Percentiles rank a stretch among this genome's conserved stretches.
Evolutionary conservation across 108 stramenopile species (phyloP).

Genomic region (Chaetoceros tenuissimus): DNA sequence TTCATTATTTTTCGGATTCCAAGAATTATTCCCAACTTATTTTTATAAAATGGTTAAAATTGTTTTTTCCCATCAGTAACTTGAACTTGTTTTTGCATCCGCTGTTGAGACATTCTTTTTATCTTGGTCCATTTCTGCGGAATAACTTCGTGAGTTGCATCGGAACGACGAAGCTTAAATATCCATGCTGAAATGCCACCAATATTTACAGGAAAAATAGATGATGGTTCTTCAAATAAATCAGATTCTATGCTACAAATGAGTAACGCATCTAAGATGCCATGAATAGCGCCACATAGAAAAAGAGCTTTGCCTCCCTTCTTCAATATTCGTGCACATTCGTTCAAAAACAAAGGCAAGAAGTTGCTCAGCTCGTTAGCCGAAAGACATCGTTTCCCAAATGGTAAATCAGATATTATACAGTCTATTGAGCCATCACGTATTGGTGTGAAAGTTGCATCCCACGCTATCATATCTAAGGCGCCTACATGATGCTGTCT

Average conservation of each 20-base stretch:
- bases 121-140: too few relatives aligned
- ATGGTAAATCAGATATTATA: conserved; percentile 55
- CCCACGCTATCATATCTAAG: conserved; percentile 27
- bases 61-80: too few relatives aligned
- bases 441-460: conserved; percentile 46
- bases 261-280: conserved; percentile 16
- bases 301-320: conserved; percentile 33
- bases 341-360: conserved; percentile 38
- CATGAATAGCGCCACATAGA: conserved; percentile 31
- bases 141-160: too few relatives aligned
- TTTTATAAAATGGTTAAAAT: too few relatives aligned
- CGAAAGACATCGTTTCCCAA: conserved; percentile 50
- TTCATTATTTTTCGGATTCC: too few relatives aligned
- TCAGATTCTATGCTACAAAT: conserved; percentile 12
- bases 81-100: too few relatives aligned
- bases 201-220: conserved; percentile 54
- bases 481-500: background rate
- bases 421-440: conserved; percentile 41
- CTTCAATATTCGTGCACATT: conserved; percentile 43
- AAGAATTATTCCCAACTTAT: too few relatives aligned
- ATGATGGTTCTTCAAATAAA: conserved; percentile 20
- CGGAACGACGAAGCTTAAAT: too few relatives aligned
- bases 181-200: conserved; percentile 56
- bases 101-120: too few relatives aligned
- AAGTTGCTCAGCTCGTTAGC: conserved; percentile 25